phyloP scores from a whole-genome alignment of 1,284 basidiomycete genomes.

The Trichosporon inkin region DNA sequence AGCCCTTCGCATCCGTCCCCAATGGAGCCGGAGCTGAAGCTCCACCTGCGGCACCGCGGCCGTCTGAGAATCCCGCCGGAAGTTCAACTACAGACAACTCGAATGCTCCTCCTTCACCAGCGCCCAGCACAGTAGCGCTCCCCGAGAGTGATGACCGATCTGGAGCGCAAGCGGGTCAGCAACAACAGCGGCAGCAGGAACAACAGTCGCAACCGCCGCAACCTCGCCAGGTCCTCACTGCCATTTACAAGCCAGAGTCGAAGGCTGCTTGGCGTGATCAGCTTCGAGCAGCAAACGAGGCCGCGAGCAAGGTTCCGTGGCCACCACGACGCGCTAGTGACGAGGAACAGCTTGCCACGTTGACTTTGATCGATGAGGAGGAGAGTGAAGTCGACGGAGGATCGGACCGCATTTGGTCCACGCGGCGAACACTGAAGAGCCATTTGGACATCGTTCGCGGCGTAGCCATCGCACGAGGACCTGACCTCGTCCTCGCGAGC shows the following conservation, averaged over 20 bases:
- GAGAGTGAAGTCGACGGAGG: conserved; percentile 21
- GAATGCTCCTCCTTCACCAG: background rate
- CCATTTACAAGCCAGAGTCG: conserved; percentile 80
- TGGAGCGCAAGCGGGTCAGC: background rate
- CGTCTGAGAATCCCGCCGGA: background rate
- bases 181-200: background rate
- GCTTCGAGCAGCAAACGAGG: conserved; percentile 49
- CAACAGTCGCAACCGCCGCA: background rate
- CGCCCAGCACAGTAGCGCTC: conserved; percentile 1
- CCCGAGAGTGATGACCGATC: conserved; percentile 1
- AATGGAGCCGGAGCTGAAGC: conserved; percentile 4
- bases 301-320: conserved; percentile 39
- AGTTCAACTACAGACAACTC: background rate
- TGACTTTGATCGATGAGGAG: conserved; percentile 54
- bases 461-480: conserved; percentile 74
- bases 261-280: conserved; percentile 75
- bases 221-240: conserved; percentile 58
- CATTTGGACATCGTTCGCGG: conserved; percentile 91
- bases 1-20: conserved; percentile 1
- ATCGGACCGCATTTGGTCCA: conserved; percentile 67
- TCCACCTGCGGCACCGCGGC: conserved; percentile 1
- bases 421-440: conserved; percentile 73
- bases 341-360: conserved; percentile 39
- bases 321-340: conserved; percentile 24
- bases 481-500: conserved; percentile 75